phyloP scores from a whole-genome alignment of 2,329 filamentous ascomycete species.

The Colletotrichum endophyticum region DNA sequence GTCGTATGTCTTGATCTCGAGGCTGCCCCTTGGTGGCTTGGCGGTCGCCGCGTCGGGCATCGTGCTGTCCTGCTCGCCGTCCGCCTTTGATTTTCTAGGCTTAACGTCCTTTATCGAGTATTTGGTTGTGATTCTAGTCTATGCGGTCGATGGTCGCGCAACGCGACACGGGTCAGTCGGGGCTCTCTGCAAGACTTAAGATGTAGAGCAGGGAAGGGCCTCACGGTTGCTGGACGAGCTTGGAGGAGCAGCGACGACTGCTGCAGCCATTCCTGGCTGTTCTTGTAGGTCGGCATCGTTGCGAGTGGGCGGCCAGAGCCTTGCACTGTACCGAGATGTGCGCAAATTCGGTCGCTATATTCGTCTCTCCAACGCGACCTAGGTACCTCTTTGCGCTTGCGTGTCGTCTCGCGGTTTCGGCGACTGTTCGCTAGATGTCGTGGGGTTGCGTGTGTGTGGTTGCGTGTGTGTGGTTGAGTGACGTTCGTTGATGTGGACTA shows the following conservation, averaged over 20 bases:
- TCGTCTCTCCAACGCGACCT: not conserved
- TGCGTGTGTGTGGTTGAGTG: not conserved
- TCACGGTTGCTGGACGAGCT: slow-evolving; percentile 83
- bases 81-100: slow-evolving; percentile 27
- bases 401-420: not conserved
- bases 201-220: slow-evolving; percentile 31
- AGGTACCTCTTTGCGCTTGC: not conserved
- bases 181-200: not conserved
- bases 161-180: not conserved
- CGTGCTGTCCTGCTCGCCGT: slow-evolving; percentile 31
- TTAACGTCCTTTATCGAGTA: slow-evolving; percentile 72
- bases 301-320: not conserved
- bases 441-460: not conserved
- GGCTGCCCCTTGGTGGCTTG: slow-evolving; percentile 66
- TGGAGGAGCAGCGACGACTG: slow-evolving; percentile 86
- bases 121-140: slow-evolving; percentile 92
- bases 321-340: not conserved
- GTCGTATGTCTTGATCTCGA: slow-evolving; percentile 90
- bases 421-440: not conserved
- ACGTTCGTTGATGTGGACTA: not conserved
- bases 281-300: slow-evolving; percentile 79
- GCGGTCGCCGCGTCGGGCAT: slow-evolving; percentile 29
- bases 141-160: slow-evolving; percentile 10
- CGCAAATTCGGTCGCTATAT: not conserved
- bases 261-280: slow-evolving; percentile 89